These are phyloP conservation scores for Phytopythium litorale DNA, from an alignment of 352 stramenopile genomes.

Conservation along the genomic window DNA sequence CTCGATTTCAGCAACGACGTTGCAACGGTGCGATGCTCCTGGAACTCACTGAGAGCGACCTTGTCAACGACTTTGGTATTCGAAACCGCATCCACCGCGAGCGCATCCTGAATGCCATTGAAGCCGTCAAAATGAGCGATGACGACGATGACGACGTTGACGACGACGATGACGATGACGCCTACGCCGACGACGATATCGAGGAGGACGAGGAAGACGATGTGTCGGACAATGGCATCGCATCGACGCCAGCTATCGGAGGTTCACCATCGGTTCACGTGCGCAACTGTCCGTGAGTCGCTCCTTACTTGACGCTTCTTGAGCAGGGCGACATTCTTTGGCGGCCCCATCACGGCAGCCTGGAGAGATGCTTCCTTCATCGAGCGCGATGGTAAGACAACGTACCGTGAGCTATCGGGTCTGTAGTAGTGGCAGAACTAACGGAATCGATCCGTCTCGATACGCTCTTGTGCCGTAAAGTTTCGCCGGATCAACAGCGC, in stretches of 20 bases:
- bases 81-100: slow-evolving; percentile 62
- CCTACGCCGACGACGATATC: slow-evolving; percentile 26
- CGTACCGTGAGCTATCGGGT: no score
- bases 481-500: slow-evolving; percentile 62
- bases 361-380: slow-evolving; percentile 32
- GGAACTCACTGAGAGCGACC: slow-evolving; percentile 63
- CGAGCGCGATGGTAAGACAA: slow-evolving; percentile 48
- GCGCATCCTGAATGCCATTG: slow-evolving; percentile 69
- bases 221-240: slow-evolving; percentile 5
- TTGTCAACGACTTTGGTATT: slow-evolving; percentile 76
- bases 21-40: slow-evolving; percentile 72
- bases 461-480: slow-evolving; percentile 16
- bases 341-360: slow-evolving; percentile 25
- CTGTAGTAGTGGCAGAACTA: not conserved
- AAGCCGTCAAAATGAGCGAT: slow-evolving; percentile 71
- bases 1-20: slow-evolving; percentile 58
- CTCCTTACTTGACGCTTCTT: no score
- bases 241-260: slow-evolving; percentile 5
- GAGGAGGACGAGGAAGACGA: slow-evolving; percentile 30
- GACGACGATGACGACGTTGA: slow-evolving; percentile 54
- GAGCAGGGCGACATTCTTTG: slow-evolving; percentile 15
- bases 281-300: no score
- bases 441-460: not conserved
- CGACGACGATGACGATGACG: slow-evolving; percentile 43
- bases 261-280: slow-evolving; percentile 4